Conservation (phyloP, 2,329 filamentous ascomycete genomes). For the Alternaria triticina region DNA sequence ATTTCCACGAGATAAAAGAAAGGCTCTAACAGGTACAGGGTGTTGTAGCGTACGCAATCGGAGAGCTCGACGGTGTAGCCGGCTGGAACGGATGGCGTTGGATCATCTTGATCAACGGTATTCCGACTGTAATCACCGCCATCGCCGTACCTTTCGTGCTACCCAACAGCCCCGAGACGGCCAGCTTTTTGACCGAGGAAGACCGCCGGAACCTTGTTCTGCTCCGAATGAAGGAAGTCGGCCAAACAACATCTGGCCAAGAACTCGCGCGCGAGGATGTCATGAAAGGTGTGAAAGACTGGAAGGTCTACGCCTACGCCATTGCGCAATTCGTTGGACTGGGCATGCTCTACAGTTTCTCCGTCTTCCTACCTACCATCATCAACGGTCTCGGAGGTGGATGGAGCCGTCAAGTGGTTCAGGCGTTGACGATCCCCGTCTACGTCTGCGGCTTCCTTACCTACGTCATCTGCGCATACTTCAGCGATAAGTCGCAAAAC, state of each 20-base stretch:
- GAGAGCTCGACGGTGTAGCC: slow-evolving; percentile 28
- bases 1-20: too few species aligned
- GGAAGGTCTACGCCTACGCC: slow-evolving; percentile 41
- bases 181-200: slow-evolving; percentile 37
- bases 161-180: slow-evolving; percentile 55
- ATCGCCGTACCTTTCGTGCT: slow-evolving; percentile 57
- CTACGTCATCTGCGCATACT: slow-evolving; percentile 32
- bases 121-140: slow-evolving; percentile 45
- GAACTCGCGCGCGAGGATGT: slow-evolving; percentile 54
- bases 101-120: slow-evolving; percentile 43
- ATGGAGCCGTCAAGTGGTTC: slow-evolving; percentile 32
- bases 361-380: slow-evolving; percentile 39
- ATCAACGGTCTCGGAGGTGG: slow-evolving; percentile 34
- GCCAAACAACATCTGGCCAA: slow-evolving; percentile 54
- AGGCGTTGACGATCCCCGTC: slow-evolving; percentile 41
- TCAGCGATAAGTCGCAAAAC: slow-evolving; percentile 34
- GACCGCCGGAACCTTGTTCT: slow-evolving; percentile 30
- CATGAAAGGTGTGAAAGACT: slow-evolving; percentile 54
- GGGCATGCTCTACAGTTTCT: slow-evolving; percentile 35
- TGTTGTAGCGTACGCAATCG: slow-evolving; percentile 37
- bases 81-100: slow-evolving; percentile 37
- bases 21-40: slow-evolving; percentile 5
- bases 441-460: slow-evolving; percentile 34
- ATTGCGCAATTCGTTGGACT: slow-evolving; percentile 54
- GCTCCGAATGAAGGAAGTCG: slow-evolving; percentile 49